phyloP scores from a whole-genome alignment of 805 yeast species.

The Nakazawaea laoshanensis region DNA sequence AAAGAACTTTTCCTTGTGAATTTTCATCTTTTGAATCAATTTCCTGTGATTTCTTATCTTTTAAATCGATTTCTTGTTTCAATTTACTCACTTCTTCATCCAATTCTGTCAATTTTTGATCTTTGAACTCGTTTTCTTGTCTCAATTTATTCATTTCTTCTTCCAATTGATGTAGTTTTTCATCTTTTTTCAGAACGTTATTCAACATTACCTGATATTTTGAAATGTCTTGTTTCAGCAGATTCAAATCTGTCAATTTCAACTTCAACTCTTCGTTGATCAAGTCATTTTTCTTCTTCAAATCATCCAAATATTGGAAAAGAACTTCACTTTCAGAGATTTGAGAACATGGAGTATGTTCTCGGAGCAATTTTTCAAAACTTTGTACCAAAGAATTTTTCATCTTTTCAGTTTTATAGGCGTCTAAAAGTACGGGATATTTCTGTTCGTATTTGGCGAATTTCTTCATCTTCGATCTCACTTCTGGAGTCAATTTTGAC shows the following conservation, averaged over 20 bases:
- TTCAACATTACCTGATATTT: constrained; percentile 5
- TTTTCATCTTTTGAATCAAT: constrained; percentile 12
- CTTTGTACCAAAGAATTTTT: constrained; percentile 48
- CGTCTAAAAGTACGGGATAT: constrained; percentile 77
- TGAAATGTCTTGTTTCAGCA: neutral
- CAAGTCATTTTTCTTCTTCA: constrained; percentile 51
- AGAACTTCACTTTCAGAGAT: constrained; percentile 66
- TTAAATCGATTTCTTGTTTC: too few species aligned
- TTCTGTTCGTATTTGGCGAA: constrained; percentile 83
- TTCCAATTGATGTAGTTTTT: neutral
- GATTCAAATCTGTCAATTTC: constrained; percentile 22
- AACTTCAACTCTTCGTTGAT: constrained; percentile 59
- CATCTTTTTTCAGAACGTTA: constrained; percentile 1
- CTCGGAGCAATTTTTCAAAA: constrained; percentile 67
- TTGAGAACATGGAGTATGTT: constrained; percentile 72
- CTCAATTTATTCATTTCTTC: neutral
- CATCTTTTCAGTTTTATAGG: constrained; percentile 74
- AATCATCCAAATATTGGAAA: constrained; percentile 58
- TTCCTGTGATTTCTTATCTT: constrained; percentile 12
- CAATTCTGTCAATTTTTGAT: neutral
- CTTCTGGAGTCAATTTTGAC: constrained; percentile 43
- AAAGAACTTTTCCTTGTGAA: constrained; percentile 13
- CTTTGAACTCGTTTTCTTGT: neutral
- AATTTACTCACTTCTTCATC: neutral
- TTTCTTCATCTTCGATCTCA: constrained; percentile 59